These are phyloP conservation scores for Colletotrichum sublineola DNA, from an alignment of 2,329 filamentous ascomycete genomes.

Conservation along the genomic window DNA sequence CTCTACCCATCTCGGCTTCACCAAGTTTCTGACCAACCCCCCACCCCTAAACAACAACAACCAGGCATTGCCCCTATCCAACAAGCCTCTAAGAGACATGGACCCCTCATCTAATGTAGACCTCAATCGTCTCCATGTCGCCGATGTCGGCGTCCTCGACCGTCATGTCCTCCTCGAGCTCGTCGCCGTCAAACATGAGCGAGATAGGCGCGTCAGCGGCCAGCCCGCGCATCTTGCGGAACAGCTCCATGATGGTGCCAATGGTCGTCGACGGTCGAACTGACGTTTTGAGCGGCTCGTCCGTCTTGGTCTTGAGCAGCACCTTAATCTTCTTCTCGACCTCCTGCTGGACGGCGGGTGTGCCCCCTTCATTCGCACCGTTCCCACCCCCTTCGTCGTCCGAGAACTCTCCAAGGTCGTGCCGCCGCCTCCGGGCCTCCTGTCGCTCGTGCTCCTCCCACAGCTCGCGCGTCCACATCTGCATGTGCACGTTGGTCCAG, in stretches of 20 bases:
- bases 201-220: constrained; percentile 65
- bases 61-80: neutral
- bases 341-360: constrained; percentile 43
- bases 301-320: constrained; percentile 66
- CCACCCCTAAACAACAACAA: neutral
- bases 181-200: constrained; percentile 82
- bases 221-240: constrained; percentile 68
- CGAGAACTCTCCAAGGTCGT: constrained; percentile 58
- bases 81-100: neutral
- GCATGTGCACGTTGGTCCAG: constrained; percentile 75
- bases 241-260: constrained; percentile 72
- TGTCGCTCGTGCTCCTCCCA: constrained; percentile 64
- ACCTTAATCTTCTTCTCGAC: constrained; percentile 60
- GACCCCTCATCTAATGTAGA: constrained; percentile 64
- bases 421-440: constrained; percentile 61
- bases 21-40: too few species aligned
- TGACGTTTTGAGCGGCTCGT: constrained; percentile 64
- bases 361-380: constrained; percentile 35
- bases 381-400: constrained; percentile 46
- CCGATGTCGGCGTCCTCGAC: constrained; percentile 79
- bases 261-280: constrained; percentile 70
- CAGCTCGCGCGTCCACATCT: constrained; percentile 79
- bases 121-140: constrained; percentile 82
- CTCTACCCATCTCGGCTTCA: neutral
- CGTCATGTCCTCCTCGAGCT: constrained; percentile 69